phyloP scores from a whole-genome alignment of 768 basidiomycete genomes.

The Podaxis pistillaris region DNA sequence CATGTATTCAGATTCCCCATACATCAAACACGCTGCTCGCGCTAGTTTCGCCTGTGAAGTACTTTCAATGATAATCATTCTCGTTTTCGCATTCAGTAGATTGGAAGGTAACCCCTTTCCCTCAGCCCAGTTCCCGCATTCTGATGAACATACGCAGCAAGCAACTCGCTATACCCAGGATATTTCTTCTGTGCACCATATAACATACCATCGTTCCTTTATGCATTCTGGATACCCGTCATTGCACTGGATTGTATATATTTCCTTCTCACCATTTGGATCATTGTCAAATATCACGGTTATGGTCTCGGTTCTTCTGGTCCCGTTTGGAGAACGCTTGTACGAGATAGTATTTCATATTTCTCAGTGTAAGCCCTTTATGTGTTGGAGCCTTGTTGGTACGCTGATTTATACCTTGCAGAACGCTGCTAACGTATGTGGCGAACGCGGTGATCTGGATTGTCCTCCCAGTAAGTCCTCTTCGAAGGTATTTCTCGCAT shows the following conservation, averaged over 20 bases:
- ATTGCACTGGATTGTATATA: conserved; percentile 23
- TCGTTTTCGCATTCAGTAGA: conserved; percentile 14
- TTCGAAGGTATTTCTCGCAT: background rate
- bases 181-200: conserved; percentile 19
- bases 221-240: conserved; percentile 25
- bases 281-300: conserved; percentile 16
- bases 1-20: conserved; percentile 19
- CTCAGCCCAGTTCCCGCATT: background rate
- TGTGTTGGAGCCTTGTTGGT: background rate
- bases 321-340: conserved; percentile 22
- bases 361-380: conserved; percentile 24
- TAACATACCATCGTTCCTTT: conserved; percentile 18
- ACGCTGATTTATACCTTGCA: conserved; percentile 5
- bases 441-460: conserved; percentile 22
- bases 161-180: conserved; percentile 13
- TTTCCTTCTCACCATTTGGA: conserved; percentile 20
- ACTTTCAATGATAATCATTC: conserved; percentile 17
- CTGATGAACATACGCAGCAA: conserved; percentile 9
- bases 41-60: conserved; percentile 20
- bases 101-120: conserved; percentile 17
- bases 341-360: conserved; percentile 26
- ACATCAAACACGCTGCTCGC: conserved; percentile 14
- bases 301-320: background rate
- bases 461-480: conserved; percentile 18
- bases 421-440: conserved; percentile 20